These are phyloP conservation scores for Tillandsia leiboldiana DNA, from an alignment of 176 grass and related monocot species.

Conservation along the genomic window DNA sequence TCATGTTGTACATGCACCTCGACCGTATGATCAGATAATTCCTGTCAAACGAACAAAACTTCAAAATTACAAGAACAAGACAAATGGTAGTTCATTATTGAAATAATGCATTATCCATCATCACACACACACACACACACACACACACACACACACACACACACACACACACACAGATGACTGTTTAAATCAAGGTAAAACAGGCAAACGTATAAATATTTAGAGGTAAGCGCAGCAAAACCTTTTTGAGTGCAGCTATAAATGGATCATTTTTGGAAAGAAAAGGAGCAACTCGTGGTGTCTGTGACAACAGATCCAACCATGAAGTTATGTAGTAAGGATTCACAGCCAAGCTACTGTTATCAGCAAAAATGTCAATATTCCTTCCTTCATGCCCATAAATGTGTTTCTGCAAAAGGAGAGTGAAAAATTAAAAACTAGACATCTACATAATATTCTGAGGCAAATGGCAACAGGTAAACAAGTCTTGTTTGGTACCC, in stretches of 20 bases:
- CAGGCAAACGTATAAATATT: conserved; percentile 2
- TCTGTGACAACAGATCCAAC: conserved; percentile 79
- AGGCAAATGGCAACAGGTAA: too few relatives aligned
- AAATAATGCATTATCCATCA: background rate
- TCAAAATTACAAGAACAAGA: too few relatives aligned
- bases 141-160: too few relatives aligned
- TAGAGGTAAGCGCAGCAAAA: conserved; percentile 6
- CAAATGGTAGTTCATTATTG: background rate
- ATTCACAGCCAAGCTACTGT: conserved; percentile 79
- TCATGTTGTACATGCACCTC: conserved; percentile 86
- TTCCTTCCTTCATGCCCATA: conserved; percentile 75
- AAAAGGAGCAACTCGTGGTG: conserved; percentile 91
- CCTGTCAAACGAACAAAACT: conserved; percentile 36
- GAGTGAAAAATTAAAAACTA: conserved; percentile 10
- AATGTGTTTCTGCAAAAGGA: conserved; percentile 72
- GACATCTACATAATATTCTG: background rate
- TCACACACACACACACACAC: background rate
- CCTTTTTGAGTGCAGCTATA: conserved; percentile 70
- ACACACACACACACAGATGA: background rate
- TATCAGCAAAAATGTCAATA: conserved; percentile 72
- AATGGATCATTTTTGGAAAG: conserved; percentile 83
- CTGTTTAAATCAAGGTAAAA: conserved; percentile 13
- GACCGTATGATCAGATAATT: conserved; percentile 68
- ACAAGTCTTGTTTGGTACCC: too few relatives aligned
- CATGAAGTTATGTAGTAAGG: conserved; percentile 64